Base-by-base conservation (phyloP, 192 early-diverging fungal species). In the Backusella macrospora region DNA sequence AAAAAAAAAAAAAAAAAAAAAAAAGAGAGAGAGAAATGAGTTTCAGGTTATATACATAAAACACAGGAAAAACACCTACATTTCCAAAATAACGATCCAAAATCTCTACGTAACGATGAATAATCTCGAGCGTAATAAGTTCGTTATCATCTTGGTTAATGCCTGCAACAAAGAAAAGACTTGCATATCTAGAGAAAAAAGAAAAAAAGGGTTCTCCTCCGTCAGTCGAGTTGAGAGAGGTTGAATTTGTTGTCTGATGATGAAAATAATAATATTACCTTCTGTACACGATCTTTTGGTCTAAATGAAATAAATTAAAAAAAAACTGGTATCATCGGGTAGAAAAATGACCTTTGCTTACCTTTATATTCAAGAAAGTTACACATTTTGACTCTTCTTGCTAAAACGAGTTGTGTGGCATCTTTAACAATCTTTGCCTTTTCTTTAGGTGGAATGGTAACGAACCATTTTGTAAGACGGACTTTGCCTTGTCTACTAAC, bases 291-390 rank as follows among this genome's bases (percentile, higher is more conserved):
- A 90, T 82, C 64, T 88, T 86, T 64, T 85, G 83, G 73, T 90
- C 87, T 90, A 66, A n/a, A 16, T 23, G 38, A 40, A 43, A 1
- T 62, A 21, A 7, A 38, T 38, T 43, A 40, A 8, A 40, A 43
- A 40, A 8, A 40, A 43, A 42, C 15, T 18, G 16, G 0, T 38
- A 8, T 23, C 6, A 43, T 14, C 42, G 26, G 26, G 38, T 38
- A 21, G 62, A 5, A 62, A 49, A 26, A 29, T 47, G 46, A 67
- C 14, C 48, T 23, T 16, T 13, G 13, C 39, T 26, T 76, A 88
- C 91, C 93, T 86, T 96, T 96, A 82, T 96, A 96, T 83, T 99
- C 98, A 67, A 99, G 84, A 74, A 99, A 96, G 78, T 99, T 99
- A 85, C 96, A 98, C 93, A 98, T 97, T 81, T 96, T 96, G 5